These are phyloP conservation scores for Davidsoniella neocaledoniae DNA, from an alignment of 2,329 filamentous ascomycete species.

Conservation along the genomic window DNA sequence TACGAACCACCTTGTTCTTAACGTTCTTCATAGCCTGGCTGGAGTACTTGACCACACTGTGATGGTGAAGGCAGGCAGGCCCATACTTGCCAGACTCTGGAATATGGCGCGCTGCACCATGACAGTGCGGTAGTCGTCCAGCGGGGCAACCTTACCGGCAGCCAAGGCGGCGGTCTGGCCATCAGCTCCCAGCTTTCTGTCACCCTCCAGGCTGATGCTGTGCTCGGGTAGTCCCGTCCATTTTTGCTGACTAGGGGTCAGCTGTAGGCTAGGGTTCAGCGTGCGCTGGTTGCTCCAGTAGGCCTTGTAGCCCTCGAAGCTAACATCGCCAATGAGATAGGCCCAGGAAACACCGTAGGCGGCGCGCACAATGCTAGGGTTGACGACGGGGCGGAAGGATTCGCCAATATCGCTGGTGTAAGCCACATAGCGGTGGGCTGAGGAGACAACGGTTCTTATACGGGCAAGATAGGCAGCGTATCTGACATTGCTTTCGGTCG, in stretches of 20 bases:
- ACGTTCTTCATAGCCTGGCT: conserved; percentile 68
- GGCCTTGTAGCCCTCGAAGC: conserved; percentile 87
- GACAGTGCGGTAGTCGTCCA: conserved; percentile 81
- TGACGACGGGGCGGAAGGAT: conserved; percentile 82
- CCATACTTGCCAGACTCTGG: conserved; percentile 85
- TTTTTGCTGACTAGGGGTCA: conserved; percentile 32
- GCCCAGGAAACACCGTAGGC: conserved; percentile 89
- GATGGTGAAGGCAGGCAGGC: conserved; percentile 86
- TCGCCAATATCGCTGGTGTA: conserved; percentile 96
- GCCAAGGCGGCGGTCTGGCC: background rate
- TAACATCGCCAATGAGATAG: conserved; percentile 80
- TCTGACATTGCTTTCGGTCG: conserved; percentile 69
- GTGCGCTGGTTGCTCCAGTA: conserved; percentile 72
- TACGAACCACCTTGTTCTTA: conserved; percentile 60
- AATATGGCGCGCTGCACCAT: conserved; percentile 86
- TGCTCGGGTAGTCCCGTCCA: conserved; percentile 27
- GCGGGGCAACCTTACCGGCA: conserved; percentile 39
- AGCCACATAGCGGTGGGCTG: conserved; percentile 87
- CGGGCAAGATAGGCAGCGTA: conserved; percentile 88
- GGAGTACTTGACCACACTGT: conserved; percentile 80
- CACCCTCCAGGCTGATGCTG: conserved; percentile 17
- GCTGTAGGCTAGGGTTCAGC: conserved; percentile 48
- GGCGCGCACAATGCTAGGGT: conserved; percentile 61
- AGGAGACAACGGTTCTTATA: conserved; percentile 70
- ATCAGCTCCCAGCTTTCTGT: conserved; percentile 4